Evolutionary conservation across 768 basidiomycete genomes (phyloP).

Genomic region (Leccinum broughii): DNA sequence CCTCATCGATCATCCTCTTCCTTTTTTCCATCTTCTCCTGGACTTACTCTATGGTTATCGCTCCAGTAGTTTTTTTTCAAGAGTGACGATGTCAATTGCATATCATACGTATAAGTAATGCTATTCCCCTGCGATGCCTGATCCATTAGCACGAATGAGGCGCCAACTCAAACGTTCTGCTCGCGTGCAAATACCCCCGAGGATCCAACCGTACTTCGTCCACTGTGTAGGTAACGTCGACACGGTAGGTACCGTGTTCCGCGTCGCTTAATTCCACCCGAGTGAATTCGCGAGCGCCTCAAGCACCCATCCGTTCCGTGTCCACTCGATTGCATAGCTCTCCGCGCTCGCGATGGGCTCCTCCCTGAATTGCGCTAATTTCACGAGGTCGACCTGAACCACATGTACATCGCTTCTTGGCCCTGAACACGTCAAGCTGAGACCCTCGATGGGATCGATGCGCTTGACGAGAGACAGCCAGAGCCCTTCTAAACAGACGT

Average conservation of each 20-base stretch:
- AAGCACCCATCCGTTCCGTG: constrained; percentile 45
- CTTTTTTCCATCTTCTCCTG: constrained; percentile 1
- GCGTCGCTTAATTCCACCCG: constrained; percentile 39
- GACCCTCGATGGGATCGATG: constrained; percentile 60
- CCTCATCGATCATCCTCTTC: not conserved
- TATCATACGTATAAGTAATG: constrained; percentile 17
- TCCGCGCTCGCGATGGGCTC: constrained; percentile 35
- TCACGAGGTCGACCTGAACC: constrained; percentile 53
- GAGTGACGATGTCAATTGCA: constrained; percentile 15
- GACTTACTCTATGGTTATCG: constrained; percentile 22
- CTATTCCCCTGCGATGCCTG: not conserved
- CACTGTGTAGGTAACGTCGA: constrained; percentile 52
- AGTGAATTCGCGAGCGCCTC: constrained; percentile 52
- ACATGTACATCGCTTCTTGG: constrained; percentile 36
- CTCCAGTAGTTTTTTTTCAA: constrained; percentile 21
- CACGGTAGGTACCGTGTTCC: constrained; percentile 42
- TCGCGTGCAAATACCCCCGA: constrained; percentile 32
- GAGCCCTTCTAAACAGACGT: constrained; percentile 69
- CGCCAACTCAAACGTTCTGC: constrained; percentile 16
- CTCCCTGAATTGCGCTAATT: constrained; percentile 57
- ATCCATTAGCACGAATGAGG: constrained; percentile 1
- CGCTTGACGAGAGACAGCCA: constrained; percentile 65
- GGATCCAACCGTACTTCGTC: constrained; percentile 57
- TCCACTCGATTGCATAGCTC: constrained; percentile 60
- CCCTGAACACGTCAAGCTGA: constrained; percentile 41